A percentile compares a stretch with the other conserved stretches of the same genome.
Evolutionary conservation across 2,329 filamentous ascomycete genomes (phyloP).

Genomic region (Colletotrichum incanum): DNA sequence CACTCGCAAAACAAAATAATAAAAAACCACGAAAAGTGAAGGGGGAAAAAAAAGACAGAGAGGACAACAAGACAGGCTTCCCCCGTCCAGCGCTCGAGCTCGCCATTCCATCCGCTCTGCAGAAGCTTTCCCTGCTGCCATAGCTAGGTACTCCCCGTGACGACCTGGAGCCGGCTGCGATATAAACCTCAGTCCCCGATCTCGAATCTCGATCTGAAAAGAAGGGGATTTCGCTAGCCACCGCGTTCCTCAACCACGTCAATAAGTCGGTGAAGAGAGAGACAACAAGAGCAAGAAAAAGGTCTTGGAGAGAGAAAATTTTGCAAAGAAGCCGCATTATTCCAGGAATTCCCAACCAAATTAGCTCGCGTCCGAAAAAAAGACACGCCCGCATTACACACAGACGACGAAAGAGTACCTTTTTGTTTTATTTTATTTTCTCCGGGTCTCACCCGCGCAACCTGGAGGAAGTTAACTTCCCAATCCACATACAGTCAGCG

Average conservation of each 20-base stretch:
- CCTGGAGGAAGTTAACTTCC: constrained; percentile 2
- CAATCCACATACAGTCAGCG: not conserved
- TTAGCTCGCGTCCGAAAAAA: constrained; percentile 31
- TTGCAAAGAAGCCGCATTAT: constrained; percentile 20
- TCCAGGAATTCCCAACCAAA: constrained; percentile 29
- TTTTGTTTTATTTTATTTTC: not conserved
- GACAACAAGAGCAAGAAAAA: not conserved
- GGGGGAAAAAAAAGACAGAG: not conserved
- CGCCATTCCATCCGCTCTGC: constrained; percentile 6
- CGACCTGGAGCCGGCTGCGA: constrained; percentile 13
- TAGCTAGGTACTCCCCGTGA: constrained; percentile 15
- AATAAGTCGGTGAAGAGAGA: constrained; percentile 41
- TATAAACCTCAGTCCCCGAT: constrained; percentile 37
- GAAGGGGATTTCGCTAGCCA: constrained; percentile 20
- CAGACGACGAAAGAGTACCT: constrained; percentile 11
- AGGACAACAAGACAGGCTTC: constrained; percentile 29
- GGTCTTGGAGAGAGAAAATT: constrained; percentile 5
- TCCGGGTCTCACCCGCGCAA: constrained; percentile 29
- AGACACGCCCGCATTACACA: constrained; percentile 20
- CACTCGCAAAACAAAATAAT: not conserved
- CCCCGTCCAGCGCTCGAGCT: constrained; percentile 32
- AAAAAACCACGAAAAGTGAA: not conserved
- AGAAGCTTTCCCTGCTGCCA: not conserved
- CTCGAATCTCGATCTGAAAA: constrained; percentile 37
- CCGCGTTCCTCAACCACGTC: constrained; percentile 32